Evolutionary conservation across 2,329 filamentous ascomycete genomes (phyloP).

Genomic region (Verticillium nubilum): DNA sequence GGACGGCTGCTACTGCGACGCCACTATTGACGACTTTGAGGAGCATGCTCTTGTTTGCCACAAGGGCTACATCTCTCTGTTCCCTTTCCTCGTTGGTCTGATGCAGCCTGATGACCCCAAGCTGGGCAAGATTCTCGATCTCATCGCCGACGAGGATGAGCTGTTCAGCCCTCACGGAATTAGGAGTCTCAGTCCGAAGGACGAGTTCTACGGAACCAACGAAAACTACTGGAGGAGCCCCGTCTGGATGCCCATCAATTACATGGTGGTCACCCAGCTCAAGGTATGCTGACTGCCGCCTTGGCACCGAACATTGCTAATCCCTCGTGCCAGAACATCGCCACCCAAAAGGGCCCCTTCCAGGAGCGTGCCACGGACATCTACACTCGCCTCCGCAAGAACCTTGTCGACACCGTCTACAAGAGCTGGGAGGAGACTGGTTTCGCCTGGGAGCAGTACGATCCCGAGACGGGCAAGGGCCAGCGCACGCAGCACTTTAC

Average conservation of each 20-base stretch:
- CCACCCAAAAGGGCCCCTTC: constrained; percentile 61
- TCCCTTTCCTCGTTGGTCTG: constrained; percentile 85
- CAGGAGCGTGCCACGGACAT: constrained; percentile 63
- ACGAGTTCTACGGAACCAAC: constrained; percentile 77
- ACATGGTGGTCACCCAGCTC: constrained; percentile 74
- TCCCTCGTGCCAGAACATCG: constrained; percentile 49
- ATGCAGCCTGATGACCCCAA: constrained; percentile 68
- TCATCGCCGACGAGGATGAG: constrained; percentile 75
- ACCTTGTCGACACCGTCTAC: constrained; percentile 85
- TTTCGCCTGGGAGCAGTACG: constrained; percentile 98
- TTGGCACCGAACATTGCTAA: background rate
- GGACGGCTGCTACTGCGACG: constrained; percentile 84
- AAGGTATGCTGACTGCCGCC: constrained; percentile 50
- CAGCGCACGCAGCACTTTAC: constrained; percentile 97
- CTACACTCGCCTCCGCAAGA: constrained; percentile 72
- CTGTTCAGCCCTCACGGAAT: constrained; percentile 91
- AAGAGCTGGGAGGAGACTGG: constrained; percentile 84
- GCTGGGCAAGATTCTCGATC: constrained; percentile 67
- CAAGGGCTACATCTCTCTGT: constrained; percentile 91
- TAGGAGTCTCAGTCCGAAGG: constrained; percentile 78
- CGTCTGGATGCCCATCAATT: constrained; percentile 96
- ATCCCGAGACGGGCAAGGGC: constrained; percentile 86
- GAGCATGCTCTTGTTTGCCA: constrained; percentile 88
- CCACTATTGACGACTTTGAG: constrained; percentile 91
- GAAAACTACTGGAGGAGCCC: constrained; percentile 98